phyloP scores from a whole-genome alignment of 495 filamentous ascomycete species.

The Penicillium crystallinum region DNA sequence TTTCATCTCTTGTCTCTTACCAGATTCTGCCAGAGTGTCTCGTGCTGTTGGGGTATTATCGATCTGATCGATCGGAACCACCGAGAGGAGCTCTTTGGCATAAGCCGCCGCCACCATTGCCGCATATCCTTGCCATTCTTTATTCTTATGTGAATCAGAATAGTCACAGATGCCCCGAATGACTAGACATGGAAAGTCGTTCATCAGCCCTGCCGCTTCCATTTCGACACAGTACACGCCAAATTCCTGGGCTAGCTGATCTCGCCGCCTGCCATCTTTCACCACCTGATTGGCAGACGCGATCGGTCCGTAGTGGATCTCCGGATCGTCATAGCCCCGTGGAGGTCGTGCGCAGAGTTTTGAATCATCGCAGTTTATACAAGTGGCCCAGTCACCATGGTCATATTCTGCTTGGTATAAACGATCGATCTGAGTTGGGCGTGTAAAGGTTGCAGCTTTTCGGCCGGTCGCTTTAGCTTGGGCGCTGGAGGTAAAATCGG shows the following conservation, averaged over 20 bases:
- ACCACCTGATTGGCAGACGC: neutral
- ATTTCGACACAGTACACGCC: too few species aligned
- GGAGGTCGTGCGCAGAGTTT: neutral
- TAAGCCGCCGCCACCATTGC: slow-evolving; percentile 19
- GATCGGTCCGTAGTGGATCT: neutral
- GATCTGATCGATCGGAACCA: neutral
- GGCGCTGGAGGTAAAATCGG: neutral
- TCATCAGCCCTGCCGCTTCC: too few species aligned
- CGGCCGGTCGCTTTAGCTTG: neutral
- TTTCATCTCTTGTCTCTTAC: slow-evolving; percentile 6
- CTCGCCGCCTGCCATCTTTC: neutral
- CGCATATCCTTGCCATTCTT: too few species aligned
- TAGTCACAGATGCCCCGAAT: slow-evolving; percentile 27
- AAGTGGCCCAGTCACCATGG: neutral
- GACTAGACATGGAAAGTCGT: slow-evolving; percentile 13
- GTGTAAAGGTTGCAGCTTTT: neutral
- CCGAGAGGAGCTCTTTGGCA: slow-evolving; percentile 13
- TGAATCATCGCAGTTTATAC: neutral
- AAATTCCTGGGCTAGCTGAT: neutral
- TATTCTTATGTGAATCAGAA: slow-evolving; percentile 19
- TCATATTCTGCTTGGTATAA: neutral
- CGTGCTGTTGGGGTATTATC: slow-evolving; percentile 1
- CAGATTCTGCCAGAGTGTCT: slow-evolving; percentile 7
- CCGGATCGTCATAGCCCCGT: neutral
- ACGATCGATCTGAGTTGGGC: neutral